These are phyloP conservation scores for Aureobasidium vineae DNA, from an alignment of 2,329 filamentous ascomycete species.

Conservation along the genomic window DNA sequence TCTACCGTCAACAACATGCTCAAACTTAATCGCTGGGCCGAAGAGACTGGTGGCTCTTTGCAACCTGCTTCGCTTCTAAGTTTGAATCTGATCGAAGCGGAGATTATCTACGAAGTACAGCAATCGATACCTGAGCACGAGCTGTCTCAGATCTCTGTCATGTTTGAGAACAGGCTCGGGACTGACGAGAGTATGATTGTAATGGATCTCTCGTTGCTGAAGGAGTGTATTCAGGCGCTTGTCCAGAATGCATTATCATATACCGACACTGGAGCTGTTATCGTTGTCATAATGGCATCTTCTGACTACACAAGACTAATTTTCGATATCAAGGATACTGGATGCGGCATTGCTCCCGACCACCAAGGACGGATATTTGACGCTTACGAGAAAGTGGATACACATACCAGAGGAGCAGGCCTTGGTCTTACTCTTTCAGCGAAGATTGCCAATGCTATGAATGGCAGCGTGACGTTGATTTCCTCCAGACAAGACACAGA, in stretches of 20 bases:
- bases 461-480: constrained; percentile 43
- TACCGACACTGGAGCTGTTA: constrained; percentile 41
- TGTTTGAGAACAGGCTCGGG: constrained; percentile 39
- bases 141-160: constrained; percentile 35
- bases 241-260: constrained; percentile 47
- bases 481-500: constrained; percentile 36
- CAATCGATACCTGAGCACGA: constrained; percentile 37
- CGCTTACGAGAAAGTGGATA: constrained; percentile 46
- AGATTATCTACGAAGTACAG: constrained; percentile 37
- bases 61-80: constrained; percentile 34
- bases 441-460: constrained; percentile 44
- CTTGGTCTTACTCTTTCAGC: constrained; percentile 47
- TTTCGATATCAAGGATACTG: constrained; percentile 48
- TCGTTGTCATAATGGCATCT: constrained; percentile 38
- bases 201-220: constrained; percentile 43
- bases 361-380: constrained; percentile 46
- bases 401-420: constrained; percentile 43
- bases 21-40: constrained; percentile 45
- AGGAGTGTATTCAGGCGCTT: constrained; percentile 47
- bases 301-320: constrained; percentile 37
- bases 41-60: constrained; percentile 28
- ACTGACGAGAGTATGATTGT: constrained; percentile 37
- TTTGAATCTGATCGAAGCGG: constrained; percentile 38
- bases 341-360: constrained; percentile 41
- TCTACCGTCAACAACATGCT: constrained; percentile 49